Percentiles rank a stretch among this genome's conserved stretches.
Conservation (phyloP, 2,329 filamentous ascomycete species). For the Cercospora nicotianae region DNA sequence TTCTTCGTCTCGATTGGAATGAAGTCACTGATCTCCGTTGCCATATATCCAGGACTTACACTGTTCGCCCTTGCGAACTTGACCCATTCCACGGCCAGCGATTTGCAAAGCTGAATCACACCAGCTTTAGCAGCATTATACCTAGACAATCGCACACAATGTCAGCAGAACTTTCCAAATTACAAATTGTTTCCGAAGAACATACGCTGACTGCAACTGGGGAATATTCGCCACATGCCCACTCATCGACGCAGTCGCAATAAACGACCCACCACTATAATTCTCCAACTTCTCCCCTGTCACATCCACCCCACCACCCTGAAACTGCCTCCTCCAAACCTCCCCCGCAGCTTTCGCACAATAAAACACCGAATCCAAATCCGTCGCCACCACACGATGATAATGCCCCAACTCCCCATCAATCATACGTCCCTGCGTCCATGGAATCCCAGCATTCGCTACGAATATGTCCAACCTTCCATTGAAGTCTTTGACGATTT, state of each 20-base stretch:
- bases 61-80: conserved; percentile 58
- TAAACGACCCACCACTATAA: conserved; percentile 50
- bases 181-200: background rate
- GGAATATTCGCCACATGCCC: conserved; percentile 39
- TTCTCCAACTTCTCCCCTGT: conserved; percentile 43
- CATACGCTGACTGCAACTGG: conserved; percentile 55
- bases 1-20: conserved; percentile 41
- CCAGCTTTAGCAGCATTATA: conserved; percentile 54
- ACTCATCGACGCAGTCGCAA: conserved; percentile 45
- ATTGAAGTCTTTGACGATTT: conserved; percentile 65
- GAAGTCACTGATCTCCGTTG: conserved; percentile 56
- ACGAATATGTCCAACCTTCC: conserved; percentile 73
- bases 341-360: conserved; percentile 57
- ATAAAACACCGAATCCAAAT: conserved; percentile 57
- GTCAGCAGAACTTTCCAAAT: background rate
- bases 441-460: conserved; percentile 74
- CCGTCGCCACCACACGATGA: conserved; percentile 66
- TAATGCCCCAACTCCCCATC: conserved; percentile 66
- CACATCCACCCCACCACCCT: conserved; percentile 59
- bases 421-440: conserved; percentile 66
- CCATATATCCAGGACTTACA: conserved; percentile 56
- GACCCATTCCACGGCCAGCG: conserved; percentile 57
- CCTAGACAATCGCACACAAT: background rate
- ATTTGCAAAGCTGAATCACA: conserved; percentile 58
- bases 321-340: conserved; percentile 70